A percentile compares a stretch with the other conserved stretches of the same genome.
phyloP scores from a whole-genome alignment of 1,284 basidiomycete genomes.

The Trametes pubescens region DNA sequence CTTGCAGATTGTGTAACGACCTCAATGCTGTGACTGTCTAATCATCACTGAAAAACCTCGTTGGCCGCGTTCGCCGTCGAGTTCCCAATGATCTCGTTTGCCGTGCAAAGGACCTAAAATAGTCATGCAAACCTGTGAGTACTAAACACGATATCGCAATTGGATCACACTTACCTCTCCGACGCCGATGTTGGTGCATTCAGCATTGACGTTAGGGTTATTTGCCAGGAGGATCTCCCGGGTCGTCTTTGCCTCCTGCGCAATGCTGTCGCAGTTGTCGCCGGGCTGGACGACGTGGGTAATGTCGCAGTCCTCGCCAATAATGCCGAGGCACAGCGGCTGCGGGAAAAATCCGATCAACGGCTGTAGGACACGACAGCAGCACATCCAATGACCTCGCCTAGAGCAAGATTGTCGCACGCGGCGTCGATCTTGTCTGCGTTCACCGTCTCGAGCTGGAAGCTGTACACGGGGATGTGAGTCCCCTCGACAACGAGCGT shows the following conservation, averaged over 20 bases:
- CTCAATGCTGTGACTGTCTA: no score
- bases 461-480: conserved; percentile 48
- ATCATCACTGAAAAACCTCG: no score
- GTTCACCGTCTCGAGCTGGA: conserved; percentile 73
- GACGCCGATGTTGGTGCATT: conserved; percentile 51
- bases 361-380: not conserved
- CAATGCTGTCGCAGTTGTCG: conserved; percentile 53
- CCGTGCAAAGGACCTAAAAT: conserved; percentile 5
- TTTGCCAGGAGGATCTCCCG: conserved; percentile 54
- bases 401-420: conserved; percentile 64
- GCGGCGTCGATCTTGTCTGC: conserved; percentile 51
- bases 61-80: not conserved
- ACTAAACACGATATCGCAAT: no score
- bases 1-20: no score
- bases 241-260: conserved; percentile 46
- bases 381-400: conserved; percentile 35
- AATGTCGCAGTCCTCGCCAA: conserved; percentile 29
- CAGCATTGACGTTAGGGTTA: conserved; percentile 60
- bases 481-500: conserved; percentile 42
- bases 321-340: conserved; percentile 30
- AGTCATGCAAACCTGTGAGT: no score
- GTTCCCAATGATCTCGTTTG: conserved; percentile 5
- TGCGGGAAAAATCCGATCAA: not conserved
- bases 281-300: conserved; percentile 43
- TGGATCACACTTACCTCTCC: conserved; percentile 1